Conservation (phyloP, 2,329 filamentous ascomycete species). For the Neophaeococcomyces mojaviensis region DNA sequence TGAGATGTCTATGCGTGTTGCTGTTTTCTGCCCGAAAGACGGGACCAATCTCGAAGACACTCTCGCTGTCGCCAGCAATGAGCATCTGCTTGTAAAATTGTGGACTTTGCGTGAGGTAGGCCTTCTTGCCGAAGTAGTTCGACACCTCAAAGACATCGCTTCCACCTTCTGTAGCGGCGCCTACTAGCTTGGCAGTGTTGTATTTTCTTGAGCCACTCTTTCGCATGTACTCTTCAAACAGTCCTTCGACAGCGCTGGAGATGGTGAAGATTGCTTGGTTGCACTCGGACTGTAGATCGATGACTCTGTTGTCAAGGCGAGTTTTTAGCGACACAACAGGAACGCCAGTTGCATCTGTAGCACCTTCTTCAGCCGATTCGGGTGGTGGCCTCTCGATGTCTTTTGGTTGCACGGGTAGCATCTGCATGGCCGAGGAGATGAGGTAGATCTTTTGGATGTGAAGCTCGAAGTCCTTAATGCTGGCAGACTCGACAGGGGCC, state of each 20-base stretch:
- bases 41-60: conserved; percentile 58
- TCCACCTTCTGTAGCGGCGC: conserved; percentile 85
- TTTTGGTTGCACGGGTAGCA: conserved; percentile 54
- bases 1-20: conserved; percentile 60
- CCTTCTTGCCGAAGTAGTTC: conserved; percentile 79
- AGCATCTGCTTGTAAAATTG: conserved; percentile 64
- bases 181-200: conserved; percentile 82
- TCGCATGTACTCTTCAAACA: conserved; percentile 74
- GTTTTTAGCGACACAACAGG: conserved; percentile 76
- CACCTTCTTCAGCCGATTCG: conserved; percentile 38
- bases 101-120: conserved; percentile 59
- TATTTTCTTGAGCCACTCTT: conserved; percentile 71
- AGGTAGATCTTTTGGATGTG: conserved; percentile 82
- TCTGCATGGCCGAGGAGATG: conserved; percentile 56
- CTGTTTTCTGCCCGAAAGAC: conserved; percentile 63
- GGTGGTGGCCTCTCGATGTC: conserved; percentile 44
- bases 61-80: conserved; percentile 56
- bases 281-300: conserved; percentile 85
- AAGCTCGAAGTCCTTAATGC: conserved; percentile 71
- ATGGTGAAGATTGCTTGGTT: conserved; percentile 80
- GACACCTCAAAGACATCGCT: conserved; percentile 77
- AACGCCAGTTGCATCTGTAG: conserved; percentile 45
- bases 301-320: conserved; percentile 80
- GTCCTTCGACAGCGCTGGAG: conserved; percentile 56
- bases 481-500: conserved; percentile 81